Percentiles rank a stretch among this genome's conserved stretches.
Conservation (phyloP, 257 asterid genomes). For the Henckelia pumila region DNA sequence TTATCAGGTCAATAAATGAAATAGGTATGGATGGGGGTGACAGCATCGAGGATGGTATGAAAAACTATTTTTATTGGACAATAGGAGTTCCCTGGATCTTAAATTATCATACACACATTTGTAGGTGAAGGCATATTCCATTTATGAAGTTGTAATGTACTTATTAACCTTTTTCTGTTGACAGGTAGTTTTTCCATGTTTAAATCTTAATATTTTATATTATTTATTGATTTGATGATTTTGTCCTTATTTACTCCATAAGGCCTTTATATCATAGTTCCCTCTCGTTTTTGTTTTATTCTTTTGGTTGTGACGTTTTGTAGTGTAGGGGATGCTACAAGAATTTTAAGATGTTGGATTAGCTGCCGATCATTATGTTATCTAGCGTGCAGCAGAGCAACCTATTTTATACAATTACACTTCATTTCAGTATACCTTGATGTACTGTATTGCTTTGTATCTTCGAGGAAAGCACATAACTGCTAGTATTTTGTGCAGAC, state of each 20-base stretch:
- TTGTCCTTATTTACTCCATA: no score
- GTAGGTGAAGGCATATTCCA: no score
- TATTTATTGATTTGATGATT: no score
- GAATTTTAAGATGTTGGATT: background rate
- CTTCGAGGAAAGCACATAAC: background rate
- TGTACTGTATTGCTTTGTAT: background rate
- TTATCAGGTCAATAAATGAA: no score
- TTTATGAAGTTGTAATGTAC: background rate
- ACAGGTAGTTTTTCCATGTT: background rate
- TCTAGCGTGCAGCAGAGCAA: background rate
- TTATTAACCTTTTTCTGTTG: background rate
- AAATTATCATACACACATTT: no score
- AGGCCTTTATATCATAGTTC: no score
- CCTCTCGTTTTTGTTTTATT: no score
- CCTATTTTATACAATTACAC: background rate
- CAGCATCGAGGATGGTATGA: background rate
- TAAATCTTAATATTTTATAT: background rate
- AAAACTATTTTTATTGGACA: background rate
- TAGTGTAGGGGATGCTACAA: background rate
- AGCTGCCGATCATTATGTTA: background rate
- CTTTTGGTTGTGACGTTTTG: no score
- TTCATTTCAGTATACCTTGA: no score
- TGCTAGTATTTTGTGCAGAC: background rate
- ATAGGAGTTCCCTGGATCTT: background rate
- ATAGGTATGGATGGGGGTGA: no score